Percentiles rank a stretch among this genome's conserved stretches.
phyloP scores from a whole-genome alignment of 192 early-diverging fungal species.

The Coemansia sp. region DNA sequence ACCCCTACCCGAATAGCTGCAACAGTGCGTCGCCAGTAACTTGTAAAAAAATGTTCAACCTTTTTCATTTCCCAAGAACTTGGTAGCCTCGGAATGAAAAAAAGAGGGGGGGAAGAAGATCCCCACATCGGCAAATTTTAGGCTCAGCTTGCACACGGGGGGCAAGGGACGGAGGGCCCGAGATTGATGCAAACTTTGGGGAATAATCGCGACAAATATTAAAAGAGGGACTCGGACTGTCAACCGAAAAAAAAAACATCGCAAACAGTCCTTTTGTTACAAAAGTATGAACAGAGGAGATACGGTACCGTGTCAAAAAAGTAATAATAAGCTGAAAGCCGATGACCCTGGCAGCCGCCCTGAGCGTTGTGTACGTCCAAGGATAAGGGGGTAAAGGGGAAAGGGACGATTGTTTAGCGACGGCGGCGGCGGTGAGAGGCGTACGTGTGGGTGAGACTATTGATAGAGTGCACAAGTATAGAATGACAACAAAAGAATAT shows the following conservation, averaged over 20 bases:
- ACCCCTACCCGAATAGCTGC: not conserved
- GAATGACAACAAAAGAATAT: conserved; percentile 5
- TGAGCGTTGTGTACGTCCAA: conserved; percentile 9
- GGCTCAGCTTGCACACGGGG: not conserved
- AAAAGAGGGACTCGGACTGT: not conserved
- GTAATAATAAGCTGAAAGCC: not conserved
- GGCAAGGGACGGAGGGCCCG: conserved; percentile 2
- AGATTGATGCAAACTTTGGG: conserved; percentile 15
- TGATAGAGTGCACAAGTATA: not conserved
- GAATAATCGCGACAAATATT: conserved; percentile 10
- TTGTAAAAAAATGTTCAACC: not conserved
- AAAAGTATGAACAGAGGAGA: not conserved
- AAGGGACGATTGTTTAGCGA: conserved; percentile 7
- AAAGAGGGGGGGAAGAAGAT: not conserved
- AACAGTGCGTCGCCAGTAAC: conserved; percentile 13
- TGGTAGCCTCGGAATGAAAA: conserved; percentile 2
- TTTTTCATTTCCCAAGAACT: conserved; percentile 3
- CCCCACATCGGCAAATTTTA: conserved; percentile 7
- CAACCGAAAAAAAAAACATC: not conserved
- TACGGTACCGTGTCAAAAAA: conserved; percentile 10
- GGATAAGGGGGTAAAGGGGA: not conserved
- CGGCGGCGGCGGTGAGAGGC: conserved; percentile 1
- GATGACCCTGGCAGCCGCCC: conserved; percentile 4
- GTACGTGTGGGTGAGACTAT: conserved; percentile 5
- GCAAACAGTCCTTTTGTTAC: not conserved